phyloP scores from a whole-genome alignment of 2,329 filamentous ascomycete genomes.

The Aspergillus oerlinghausenensis region DNA sequence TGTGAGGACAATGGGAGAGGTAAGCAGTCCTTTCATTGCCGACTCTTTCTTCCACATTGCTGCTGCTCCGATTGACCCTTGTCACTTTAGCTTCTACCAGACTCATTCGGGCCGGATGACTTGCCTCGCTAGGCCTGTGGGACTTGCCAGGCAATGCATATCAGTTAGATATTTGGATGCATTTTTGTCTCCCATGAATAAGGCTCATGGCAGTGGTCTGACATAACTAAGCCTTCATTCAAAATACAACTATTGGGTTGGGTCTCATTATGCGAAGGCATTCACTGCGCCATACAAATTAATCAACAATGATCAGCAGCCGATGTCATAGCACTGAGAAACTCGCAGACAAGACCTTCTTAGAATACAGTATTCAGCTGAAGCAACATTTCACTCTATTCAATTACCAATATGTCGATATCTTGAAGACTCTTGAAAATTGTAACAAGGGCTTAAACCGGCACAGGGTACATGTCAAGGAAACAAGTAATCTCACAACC shows the following conservation, averaged over 20 bases:
- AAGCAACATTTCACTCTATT: background rate
- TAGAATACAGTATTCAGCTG: background rate
- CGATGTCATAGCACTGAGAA: background rate
- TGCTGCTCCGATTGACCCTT: background rate
- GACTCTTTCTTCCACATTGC: background rate
- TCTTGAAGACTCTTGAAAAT: background rate
- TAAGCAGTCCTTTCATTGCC: slow-evolving; percentile 15
- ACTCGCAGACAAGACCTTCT: background rate
- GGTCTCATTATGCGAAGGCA: background rate
- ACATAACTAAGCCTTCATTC: background rate
- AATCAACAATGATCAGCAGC: background rate
- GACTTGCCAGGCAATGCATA: background rate
- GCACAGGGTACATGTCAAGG: background rate
- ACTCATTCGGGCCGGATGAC: slow-evolving; percentile 64
- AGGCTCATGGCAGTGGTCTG: background rate
- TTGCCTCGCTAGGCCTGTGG: slow-evolving; percentile 33
- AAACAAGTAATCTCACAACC: background rate
- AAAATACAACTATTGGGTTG: background rate
- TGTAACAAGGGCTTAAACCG: background rate
- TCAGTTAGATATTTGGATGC: background rate
- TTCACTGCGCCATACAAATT: background rate
- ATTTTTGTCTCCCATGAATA: background rate
- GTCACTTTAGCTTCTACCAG: slow-evolving; percentile 54
- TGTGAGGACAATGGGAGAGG: slow-evolving; percentile 37
- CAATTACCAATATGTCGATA: background rate